These are phyloP conservation scores for Daphne laureola DNA, from an alignment of 441 rosid genomes.

Conservation along the genomic window DNA sequence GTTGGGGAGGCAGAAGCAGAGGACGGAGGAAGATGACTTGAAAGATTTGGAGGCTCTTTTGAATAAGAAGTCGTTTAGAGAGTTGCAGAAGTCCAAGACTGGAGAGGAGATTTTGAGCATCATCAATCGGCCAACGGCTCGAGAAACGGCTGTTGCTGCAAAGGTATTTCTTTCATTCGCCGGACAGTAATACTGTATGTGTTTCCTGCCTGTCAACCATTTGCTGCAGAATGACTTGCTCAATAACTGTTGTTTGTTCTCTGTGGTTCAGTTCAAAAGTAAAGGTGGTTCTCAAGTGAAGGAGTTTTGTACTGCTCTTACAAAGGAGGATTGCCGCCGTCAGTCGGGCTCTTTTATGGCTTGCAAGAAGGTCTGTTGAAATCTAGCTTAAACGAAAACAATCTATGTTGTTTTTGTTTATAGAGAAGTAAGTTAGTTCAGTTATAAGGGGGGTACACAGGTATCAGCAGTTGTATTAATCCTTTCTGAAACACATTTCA, in stretches of 20 bases:
- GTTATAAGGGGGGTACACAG: neutral
- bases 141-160: conserved; percentile 84
- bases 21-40: conserved; percentile 82
- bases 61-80: conserved; percentile 81
- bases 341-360: conserved; percentile 75
- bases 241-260: conserved; percentile 2
- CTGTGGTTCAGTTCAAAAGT: conserved; percentile 67
- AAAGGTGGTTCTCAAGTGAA: conserved; percentile 96
- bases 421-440: neutral
- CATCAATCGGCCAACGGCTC: conserved; percentile 90
- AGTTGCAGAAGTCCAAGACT: conserved; percentile 80
- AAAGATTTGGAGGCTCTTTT: conserved; percentile 85
- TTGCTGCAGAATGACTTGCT: neutral
- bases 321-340: conserved; percentile 92
- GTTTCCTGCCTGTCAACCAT: neutral
- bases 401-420: neutral
- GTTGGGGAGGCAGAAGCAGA: conserved; percentile 39
- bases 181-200: too few species aligned
- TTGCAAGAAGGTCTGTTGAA: conserved; percentile 70
- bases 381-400: neutral
- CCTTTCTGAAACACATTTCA: conserved; percentile 21
- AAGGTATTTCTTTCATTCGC: conserved; percentile 50
- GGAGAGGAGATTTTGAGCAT: conserved; percentile 92
- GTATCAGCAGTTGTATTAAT: neutral
- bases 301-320: conserved; percentile 83